Percentiles rank a stretch among this genome's conserved stretches.
These are phyloP conservation scores for Botrytis byssoidea DNA, from an alignment of 2,329 filamentous ascomycete species.

Conservation along the genomic window DNA sequence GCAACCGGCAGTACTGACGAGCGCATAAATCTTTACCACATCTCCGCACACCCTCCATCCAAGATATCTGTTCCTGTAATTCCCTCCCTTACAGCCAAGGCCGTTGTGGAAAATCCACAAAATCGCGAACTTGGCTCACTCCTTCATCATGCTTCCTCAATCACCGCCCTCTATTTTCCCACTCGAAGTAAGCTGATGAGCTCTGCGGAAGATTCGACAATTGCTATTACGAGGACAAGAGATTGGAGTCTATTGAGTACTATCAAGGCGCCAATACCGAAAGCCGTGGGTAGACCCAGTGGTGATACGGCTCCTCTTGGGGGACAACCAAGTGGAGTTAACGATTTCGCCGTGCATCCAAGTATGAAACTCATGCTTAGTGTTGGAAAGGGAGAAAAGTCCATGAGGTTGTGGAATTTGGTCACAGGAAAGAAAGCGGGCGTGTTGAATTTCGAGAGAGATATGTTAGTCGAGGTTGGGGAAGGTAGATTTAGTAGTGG, in stretches of 20 bases:
- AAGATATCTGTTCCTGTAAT: constrained; percentile 58
- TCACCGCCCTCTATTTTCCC: constrained; percentile 79
- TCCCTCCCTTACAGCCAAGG: constrained; percentile 66
- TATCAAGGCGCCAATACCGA: constrained; percentile 86
- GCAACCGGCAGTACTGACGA: constrained; percentile 93
- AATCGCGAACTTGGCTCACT: constrained; percentile 87
- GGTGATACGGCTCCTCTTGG: constrained; percentile 86
- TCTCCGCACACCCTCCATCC: constrained; percentile 68
- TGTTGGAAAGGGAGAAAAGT: constrained; percentile 83
- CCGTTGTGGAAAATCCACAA: constrained; percentile 78
- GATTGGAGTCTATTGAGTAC: constrained; percentile 87
- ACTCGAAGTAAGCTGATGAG: constrained; percentile 83
- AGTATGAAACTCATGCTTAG: constrained; percentile 96
- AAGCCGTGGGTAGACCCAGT: constrained; percentile 74
- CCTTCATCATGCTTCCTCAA: constrained; percentile 79
- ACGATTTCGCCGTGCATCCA: constrained; percentile 92
- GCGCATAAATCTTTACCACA: constrained; percentile 88
- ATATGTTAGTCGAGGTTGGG: constrained; percentile 70
- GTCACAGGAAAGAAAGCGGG: constrained; percentile 95
- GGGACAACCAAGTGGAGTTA: constrained; percentile 81
- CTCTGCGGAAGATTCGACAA: constrained; percentile 86
- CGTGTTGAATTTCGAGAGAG: constrained; percentile 78
- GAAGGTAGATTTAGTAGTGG: constrained; percentile 75
- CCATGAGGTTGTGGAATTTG: constrained; percentile 93
- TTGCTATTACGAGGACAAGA: constrained; percentile 80